phyloP scores from a whole-genome alignment of 805 yeast species.

The Teunomyces lycoperdinae region DNA sequence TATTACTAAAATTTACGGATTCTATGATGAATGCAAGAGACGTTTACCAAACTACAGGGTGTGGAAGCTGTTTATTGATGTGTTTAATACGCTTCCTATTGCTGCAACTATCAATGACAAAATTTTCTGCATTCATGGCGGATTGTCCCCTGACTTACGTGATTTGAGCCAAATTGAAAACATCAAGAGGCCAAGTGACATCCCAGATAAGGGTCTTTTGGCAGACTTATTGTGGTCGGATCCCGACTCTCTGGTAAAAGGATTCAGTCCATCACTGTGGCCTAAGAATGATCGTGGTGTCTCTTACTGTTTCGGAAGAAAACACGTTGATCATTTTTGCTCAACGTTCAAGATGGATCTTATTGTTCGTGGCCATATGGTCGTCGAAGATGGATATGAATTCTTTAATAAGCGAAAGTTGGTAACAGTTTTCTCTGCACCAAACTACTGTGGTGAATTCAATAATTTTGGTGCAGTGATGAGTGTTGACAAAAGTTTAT shows the following conservation, averaged over 20 bases:
- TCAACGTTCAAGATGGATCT: conserved; percentile 67
- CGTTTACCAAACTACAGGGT: conserved; percentile 42
- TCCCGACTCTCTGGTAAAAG: conserved; percentile 52
- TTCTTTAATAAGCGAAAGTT: conserved; percentile 71
- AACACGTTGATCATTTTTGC: conserved; percentile 69
- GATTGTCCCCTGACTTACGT: conserved; percentile 68
- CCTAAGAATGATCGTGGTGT: conserved; percentile 83
- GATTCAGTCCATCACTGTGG: conserved; percentile 52
- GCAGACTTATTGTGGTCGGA: conserved; percentile 84
- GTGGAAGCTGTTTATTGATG: conserved; percentile 55
- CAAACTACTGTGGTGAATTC: conserved; percentile 81
- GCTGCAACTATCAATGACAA: conserved; percentile 61
- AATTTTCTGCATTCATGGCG: conserved; percentile 65
- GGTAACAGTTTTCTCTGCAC: conserved; percentile 80
- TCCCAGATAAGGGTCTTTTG: conserved; percentile 74
- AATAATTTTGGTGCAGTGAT: conserved; percentile 78
- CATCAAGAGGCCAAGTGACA: conserved; percentile 78
- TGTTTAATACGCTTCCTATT: conserved; percentile 56
- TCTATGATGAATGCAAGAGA: conserved; percentile 60
- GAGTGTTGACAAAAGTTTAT: conserved; percentile 64
- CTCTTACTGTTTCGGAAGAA: conserved; percentile 71
- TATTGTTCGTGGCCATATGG: conserved; percentile 85
- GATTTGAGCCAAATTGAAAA: conserved; percentile 66
- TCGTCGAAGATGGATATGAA: conserved; percentile 85
- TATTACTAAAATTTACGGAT: conserved; percentile 58